Base-by-base conservation (phyloP, 768 basidiomycete species). In the Termitomyces sp. region DNA sequence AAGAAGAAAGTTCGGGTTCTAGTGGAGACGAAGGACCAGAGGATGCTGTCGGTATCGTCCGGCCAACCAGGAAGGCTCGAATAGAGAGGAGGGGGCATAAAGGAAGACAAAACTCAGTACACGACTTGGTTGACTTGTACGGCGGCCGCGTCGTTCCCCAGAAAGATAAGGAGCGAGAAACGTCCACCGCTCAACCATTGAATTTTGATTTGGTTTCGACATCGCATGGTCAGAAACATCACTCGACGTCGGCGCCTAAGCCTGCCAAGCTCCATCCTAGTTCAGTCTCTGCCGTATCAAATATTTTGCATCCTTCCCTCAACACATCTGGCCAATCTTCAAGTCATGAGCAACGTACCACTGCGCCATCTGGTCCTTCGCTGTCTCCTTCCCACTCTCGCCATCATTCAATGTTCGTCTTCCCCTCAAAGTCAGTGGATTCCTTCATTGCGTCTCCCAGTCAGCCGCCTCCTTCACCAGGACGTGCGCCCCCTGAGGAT, bases 351-450 rank as follows among this genome's bases (percentile, higher is more conserved):
- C 45, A 46, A 22, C 27, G 13, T 41, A 27, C 13, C n/a, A 27
- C 50, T 13, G 20, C 52, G 33, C 35, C 46, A 25, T 53, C 47
- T n/a, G 50, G 54, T 38, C 38, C 67, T 41, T 58, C 68, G 47
- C 54, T 71, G n/a, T 58, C 75, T 27, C 55, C 73, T 36, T 65
- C 72, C 6, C 81, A 84, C 35, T 75, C 80, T 33, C 84, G 91
- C 5, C 91, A 91, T 20, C 88, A 91, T 57, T 93, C 91, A n/a
- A 82, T 92, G 81, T 78, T 91, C 65, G 68, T 88, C 27, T 85
- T 88, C 61, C 86, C 88, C 4, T 76, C 79, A 6, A 79, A 75
- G 59, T 74, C 80, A 15, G 66, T 71, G 7, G 79, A 80, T 40
- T 54, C 70, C 13, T 64, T 72, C 41, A 50, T 65, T 18, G 62